Base-by-base conservation (phyloP, 139 green algal genomes). In the Chlamydomonas schloesseri region DNA sequence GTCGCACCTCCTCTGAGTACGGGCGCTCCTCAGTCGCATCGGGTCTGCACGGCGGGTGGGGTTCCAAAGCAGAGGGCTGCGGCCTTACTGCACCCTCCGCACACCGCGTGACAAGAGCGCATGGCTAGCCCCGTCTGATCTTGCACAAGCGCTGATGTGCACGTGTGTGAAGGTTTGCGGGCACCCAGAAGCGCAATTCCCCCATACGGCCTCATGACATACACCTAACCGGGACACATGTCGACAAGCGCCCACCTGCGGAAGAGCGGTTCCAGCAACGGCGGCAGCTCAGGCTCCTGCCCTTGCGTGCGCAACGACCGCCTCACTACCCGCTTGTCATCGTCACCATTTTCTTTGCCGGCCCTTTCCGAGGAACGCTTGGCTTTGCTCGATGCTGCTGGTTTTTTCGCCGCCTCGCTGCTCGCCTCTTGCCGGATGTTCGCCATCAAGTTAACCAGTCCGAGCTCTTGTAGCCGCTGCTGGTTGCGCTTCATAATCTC, bases 401-500 rank as follows among this genome's bases (percentile, higher is more conserved):
- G 5, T 50, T 5, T 5, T 50, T 50, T 50, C 42, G 42, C 42
- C 8, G 42, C 42, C 8, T 50, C 42, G 42, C 42, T 50, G 42
- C 42, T 50, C 42, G 42, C 26, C 28, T 69, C 62, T 3, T 34
- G 26, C 26, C 62, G 62, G 0, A 82, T 26, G 3, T 58, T 72
- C 13, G 68, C 21, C 2, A 82, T 9, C 21, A 37, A 4, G 11
- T 46, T n/a, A 15, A 64, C 1, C 10, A 84, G 37, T 2, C 78
- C 78, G 15, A 84, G 20, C 78, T 84, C 64, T 46, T 55, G 3
- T 14, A 84, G 65, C 9, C 34, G 71, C 36, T 65, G 37, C 37
- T 84, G 64, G 47, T 84, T 84, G 64, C 78, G 78, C 31, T 24
- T 29, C 64, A 84, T 84, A 17, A n/a, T 14, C 55, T 47, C 64